Conservation (phyloP, 1,284 basidiomycete species). For the Rhizoctonia solani region DNA sequence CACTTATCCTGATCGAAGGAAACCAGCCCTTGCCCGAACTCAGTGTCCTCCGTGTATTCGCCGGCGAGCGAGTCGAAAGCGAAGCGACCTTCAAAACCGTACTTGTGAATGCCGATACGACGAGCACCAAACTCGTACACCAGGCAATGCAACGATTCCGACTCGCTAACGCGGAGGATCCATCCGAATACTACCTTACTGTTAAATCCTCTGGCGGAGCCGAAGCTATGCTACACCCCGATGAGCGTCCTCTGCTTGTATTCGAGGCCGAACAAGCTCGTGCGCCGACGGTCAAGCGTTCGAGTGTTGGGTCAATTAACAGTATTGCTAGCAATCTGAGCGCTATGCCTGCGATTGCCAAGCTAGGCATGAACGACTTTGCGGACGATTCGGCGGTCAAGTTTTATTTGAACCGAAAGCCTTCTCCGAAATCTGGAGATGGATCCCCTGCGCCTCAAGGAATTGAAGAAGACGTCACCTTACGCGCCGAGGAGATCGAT, state of each 20-base stretch:
- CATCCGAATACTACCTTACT: constrained; percentile 82
- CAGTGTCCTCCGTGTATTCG: constrained; percentile 93
- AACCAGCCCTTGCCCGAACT: constrained; percentile 77
- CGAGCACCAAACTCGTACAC: constrained; percentile 78
- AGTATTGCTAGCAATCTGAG: constrained; percentile 89
- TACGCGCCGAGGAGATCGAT: constrained; percentile 50
- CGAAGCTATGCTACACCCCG: constrained; percentile 68
- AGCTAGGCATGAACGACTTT: constrained; percentile 94
- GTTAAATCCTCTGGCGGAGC: constrained; percentile 90
- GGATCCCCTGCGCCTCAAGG: not conserved
- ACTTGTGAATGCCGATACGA: constrained; percentile 84
- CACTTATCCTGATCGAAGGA: constrained; percentile 58
- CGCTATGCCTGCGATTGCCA: constrained; percentile 91
- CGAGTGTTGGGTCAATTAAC: constrained; percentile 90
- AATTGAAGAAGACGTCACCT: constrained; percentile 12
- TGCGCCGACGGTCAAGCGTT: constrained; percentile 82
- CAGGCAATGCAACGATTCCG: constrained; percentile 95
- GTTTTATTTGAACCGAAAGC: constrained; percentile 79
- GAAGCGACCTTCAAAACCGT: constrained; percentile 99
- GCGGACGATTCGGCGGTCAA: constrained; percentile 96
- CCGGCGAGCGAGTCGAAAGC: constrained; percentile 82
- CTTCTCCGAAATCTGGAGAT: not conserved
- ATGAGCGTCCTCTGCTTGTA: constrained; percentile 81
- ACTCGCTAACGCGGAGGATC: constrained; percentile 65
- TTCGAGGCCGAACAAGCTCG: constrained; percentile 81